Evolutionary conservation across 768 basidiomycete species (phyloP).

Genomic region (Boletus rubescentipes): DNA sequence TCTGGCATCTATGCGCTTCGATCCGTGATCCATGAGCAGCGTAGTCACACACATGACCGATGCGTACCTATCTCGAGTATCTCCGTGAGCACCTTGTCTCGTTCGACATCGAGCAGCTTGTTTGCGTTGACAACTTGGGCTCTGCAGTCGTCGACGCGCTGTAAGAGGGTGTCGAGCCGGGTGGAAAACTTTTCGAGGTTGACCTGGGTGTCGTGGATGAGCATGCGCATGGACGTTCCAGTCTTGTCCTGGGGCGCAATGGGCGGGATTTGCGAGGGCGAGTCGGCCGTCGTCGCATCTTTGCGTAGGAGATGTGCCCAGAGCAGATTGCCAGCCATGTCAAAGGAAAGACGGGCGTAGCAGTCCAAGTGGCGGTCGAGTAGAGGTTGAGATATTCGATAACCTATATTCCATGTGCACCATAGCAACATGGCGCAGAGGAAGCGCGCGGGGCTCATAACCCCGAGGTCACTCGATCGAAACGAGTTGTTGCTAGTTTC

Average conservation of each 20-base stretch:
- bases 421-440: constrained; percentile 48
- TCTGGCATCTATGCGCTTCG: constrained; percentile 63
- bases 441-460: constrained; percentile 51
- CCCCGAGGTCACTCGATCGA: constrained; percentile 50
- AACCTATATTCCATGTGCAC: too few relatives aligned
- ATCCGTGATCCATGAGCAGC: constrained; percentile 11
- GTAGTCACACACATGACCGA: neutral
- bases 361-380: too few relatives aligned
- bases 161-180: constrained; percentile 52
- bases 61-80: constrained; percentile 30
- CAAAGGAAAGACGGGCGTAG: too few relatives aligned
- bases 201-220: constrained; percentile 72
- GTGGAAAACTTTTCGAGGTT: constrained; percentile 67
- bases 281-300: too few relatives aligned
- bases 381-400: too few relatives aligned
- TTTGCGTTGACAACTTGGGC: constrained; percentile 53
- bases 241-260: constrained; percentile 48
- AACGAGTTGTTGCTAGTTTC: constrained; percentile 48
- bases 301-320: too few relatives aligned
- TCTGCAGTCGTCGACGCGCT: constrained; percentile 50
- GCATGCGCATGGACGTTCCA: constrained; percentile 67
- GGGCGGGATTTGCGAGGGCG: too few relatives aligned
- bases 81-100: constrained; percentile 54
- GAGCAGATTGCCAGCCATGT: too few relatives aligned
- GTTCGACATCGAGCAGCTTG: constrained; percentile 54